Evolutionary conservation across 106 monocot genomes (phyloP).

Genomic region (Gastrodia elata): DNA sequence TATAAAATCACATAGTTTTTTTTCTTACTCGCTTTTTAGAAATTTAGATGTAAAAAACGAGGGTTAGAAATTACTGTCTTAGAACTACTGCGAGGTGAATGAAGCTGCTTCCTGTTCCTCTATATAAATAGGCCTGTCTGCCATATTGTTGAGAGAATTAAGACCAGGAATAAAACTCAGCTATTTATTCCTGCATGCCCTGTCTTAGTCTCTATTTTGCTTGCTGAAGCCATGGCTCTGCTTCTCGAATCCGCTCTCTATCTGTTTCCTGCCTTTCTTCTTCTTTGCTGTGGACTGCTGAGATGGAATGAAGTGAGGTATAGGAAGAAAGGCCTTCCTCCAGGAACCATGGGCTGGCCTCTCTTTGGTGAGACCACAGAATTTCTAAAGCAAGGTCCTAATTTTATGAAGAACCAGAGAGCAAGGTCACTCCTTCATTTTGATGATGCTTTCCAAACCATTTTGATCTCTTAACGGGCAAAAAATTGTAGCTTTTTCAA

Average conservation of each 20-base stretch:
- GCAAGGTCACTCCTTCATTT: slow-evolving; percentile 30
- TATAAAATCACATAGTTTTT: too few relatives aligned
- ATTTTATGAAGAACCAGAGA: slow-evolving; percentile 69
- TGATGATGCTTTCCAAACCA: not conserved
- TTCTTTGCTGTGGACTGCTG: slow-evolving; percentile 33
- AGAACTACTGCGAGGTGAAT: slow-evolving; percentile 7
- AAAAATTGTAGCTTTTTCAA: too few relatives aligned
- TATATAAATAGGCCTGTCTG: slow-evolving; percentile 21
- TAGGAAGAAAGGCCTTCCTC: slow-evolving; percentile 72
- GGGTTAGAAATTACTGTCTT: not conserved
- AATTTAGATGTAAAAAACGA: too few relatives aligned
- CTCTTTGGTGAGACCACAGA: slow-evolving; percentile 87
- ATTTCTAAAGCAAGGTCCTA: slow-evolving; percentile 82
- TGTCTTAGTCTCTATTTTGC: not conserved
- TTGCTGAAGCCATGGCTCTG: slow-evolving; percentile 22
- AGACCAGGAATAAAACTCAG: slow-evolving; percentile 6
- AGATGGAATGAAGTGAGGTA: slow-evolving; percentile 86
- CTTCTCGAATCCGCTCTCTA: slow-evolving; percentile 17
- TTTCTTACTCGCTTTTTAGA: too few relatives aligned
- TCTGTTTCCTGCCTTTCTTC: slow-evolving; percentile 25
- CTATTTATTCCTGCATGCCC: not conserved
- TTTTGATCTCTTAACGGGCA: too few relatives aligned
- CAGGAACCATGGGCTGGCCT: slow-evolving; percentile 98
- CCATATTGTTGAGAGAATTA: slow-evolving; percentile 1
- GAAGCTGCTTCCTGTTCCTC: slow-evolving; percentile 13